Percentiles rank a stretch among this genome's conserved stretches.
Conservation (phyloP, 805 yeast genomes). For the Yarrowia phangngaensis region DNA sequence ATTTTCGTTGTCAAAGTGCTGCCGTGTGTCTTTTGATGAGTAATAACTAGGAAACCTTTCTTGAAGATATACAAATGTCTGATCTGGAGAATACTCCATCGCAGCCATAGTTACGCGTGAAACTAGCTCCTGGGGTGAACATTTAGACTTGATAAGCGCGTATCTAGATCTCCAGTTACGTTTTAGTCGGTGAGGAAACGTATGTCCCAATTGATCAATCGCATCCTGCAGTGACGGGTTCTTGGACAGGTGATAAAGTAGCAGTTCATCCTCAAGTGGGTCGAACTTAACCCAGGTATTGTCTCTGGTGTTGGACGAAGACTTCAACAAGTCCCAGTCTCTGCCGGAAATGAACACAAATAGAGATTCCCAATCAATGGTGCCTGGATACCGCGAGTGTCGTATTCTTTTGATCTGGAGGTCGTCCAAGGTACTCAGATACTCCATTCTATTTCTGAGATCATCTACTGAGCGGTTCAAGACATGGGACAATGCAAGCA, state of each 20-base stretch:
- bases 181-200: constrained; percentile 12
- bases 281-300: constrained; percentile 12
- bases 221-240: constrained; percentile 18
- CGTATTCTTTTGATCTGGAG: constrained; percentile 5
- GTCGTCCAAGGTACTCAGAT: constrained; percentile 2
- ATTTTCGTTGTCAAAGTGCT: constrained; percentile 11
- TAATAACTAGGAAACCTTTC: constrained; percentile 6
- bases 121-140: constrained; percentile 8
- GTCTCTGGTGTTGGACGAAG: constrained; percentile 3
- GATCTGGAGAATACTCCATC: not conserved
- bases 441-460: constrained; percentile 1
- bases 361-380: constrained; percentile 20
- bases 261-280: not conserved
- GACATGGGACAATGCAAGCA: not conserved
- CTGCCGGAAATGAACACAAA: constrained; percentile 2
- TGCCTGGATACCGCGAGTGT: constrained; percentile 10
- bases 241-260: not conserved
- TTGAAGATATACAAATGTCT: not conserved
- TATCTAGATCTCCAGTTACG: constrained; percentile 7
- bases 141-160: constrained; percentile 6
- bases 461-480: constrained; percentile 4
- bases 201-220: constrained; percentile 4
- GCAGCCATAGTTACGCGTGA: not conserved
- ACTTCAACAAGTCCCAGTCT: constrained; percentile 1
- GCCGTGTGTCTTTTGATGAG: not conserved